Base-by-base conservation (phyloP, 2,329 filamentous ascomycete species). In the Dothideomycetidae sp. region DNA sequence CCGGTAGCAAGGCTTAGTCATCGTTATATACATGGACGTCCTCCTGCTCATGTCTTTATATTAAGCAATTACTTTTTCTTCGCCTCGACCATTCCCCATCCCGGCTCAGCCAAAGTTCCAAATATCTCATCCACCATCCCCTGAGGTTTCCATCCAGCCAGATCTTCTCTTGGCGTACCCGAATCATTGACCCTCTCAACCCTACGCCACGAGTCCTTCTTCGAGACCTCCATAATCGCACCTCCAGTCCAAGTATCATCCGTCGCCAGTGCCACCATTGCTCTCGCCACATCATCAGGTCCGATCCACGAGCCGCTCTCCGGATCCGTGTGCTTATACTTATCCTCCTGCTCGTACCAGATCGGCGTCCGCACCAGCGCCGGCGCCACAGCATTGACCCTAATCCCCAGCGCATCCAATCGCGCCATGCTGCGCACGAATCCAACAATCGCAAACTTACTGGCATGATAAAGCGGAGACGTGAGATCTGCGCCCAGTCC, bases 331-430 rank as follows among this genome's bases (percentile, higher is more conserved):
- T 68, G 63, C 41, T 57, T 57, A 46, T 74, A 36, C 50, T 76
- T 77, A 51, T 76, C 71, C 0, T 70, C 69, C 45, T 75, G 62
- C 2, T 75, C 71, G 0, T 65, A 71, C 70, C 71, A 77, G 4
- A 76, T 53, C 5, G 73, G 73, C 10, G 73, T 76, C 43, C 67
- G 72, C 46, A 76, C 71, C 1, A 75, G 53, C 0, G 72, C 73
- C 0, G 73, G 73, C 11, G 71, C 70, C 2, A 76, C 71, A 4
- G 64, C 71, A 13, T 71, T 73, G 11, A 76, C 70, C 0, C 71
- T 56, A 36, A 77, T 71, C 0, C 67, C 68, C 15, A 68, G 46
- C 1, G 48, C 48, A 1, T 54, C 37, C 14, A 73, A 70, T 4
- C 75, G 59, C 1, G 56, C 51, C 10, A 76, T 49, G 3, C 59